Evolutionary conservation across 257 asterid genomes (phyloP).

Genomic region (Avicennia marina): DNA sequence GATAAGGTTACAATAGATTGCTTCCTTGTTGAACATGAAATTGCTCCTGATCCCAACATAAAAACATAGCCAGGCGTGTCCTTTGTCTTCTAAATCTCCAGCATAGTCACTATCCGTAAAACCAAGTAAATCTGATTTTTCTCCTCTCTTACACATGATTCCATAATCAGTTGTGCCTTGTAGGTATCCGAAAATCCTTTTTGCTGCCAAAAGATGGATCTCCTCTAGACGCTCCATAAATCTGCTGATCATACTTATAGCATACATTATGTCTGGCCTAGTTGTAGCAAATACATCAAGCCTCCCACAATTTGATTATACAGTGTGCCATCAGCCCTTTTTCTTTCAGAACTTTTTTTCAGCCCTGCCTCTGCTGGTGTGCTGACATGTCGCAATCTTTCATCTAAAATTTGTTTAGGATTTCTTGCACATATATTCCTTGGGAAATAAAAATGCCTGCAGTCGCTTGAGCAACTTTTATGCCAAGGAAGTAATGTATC

Average conservation of each 20-base stretch:
- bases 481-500: conserved; percentile 9
- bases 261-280: background rate
- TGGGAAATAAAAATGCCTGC: conserved; percentile 4
- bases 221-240: background rate
- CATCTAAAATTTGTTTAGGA: background rate
- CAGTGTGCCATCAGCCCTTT: background rate
- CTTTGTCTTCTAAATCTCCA: background rate
- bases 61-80: background rate
- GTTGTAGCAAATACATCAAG: background rate
- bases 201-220: background rate
- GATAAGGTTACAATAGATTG: background rate
- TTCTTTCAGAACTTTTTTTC: background rate
- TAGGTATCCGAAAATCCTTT: background rate
- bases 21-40: background rate
- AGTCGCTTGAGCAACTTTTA: background rate
- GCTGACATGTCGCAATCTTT: background rate
- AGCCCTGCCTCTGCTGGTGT: background rate
- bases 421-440: background rate
- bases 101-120: background rate
- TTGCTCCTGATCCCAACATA: background rate
- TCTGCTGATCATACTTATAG: background rate
- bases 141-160: background rate
- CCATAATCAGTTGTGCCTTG: background rate
- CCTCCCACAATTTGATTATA: background rate
- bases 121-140: background rate